Conservation (phyloP, 805 yeast genomes). For the Priceomyces haplophilus region DNA sequence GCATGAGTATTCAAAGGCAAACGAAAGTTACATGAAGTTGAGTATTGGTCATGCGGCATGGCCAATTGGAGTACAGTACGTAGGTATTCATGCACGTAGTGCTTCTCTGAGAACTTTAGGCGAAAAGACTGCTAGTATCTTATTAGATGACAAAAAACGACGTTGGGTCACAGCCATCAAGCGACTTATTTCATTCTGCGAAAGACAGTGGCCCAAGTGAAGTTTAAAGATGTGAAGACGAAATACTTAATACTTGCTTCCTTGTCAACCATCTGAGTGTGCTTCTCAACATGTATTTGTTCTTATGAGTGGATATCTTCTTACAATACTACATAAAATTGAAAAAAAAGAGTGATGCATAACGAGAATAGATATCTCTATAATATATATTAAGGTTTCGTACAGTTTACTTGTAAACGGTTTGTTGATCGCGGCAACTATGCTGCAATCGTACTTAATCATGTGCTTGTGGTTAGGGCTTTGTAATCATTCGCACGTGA, state of each 20-base stretch:
- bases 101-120: constrained; percentile 59
- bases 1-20: constrained; percentile 49
- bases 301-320: no score
- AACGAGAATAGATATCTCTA: no score
- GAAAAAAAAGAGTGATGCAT: no score
- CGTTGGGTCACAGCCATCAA: constrained; percentile 75
- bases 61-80: constrained; percentile 83
- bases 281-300: no score
- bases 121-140: constrained; percentile 58
- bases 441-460: no score
- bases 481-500: background rate
- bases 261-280: no score
- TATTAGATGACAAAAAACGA: constrained; percentile 74
- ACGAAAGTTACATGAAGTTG: constrained; percentile 67
- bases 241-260: no score
- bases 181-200: constrained; percentile 61
- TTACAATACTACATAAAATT: no score
- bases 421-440: no score
- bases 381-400: no score
- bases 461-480: background rate
- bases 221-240: no score
- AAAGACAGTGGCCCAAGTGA: constrained; percentile 15
- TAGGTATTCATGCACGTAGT: constrained; percentile 76
- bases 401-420: no score
- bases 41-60: constrained; percentile 88